These are phyloP conservation scores for Bryoerythrophyllum caledonicum DNA, from an alignment of 225 moss, liverwort and hornwort genomes.

Conservation along the genomic window DNA sequence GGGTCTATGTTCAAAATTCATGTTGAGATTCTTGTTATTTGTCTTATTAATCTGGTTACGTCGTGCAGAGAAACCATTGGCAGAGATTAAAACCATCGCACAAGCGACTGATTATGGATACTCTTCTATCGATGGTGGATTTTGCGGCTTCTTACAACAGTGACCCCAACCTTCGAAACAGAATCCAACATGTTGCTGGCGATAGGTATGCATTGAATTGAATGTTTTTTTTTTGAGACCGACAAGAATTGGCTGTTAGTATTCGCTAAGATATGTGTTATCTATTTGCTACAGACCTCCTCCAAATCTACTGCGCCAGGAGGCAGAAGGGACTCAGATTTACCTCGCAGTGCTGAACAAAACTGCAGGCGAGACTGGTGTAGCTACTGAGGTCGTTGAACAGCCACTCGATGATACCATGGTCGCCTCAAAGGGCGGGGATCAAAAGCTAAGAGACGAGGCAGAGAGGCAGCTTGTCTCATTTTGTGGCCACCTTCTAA, in stretches of 20 bases:
- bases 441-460: slow-evolving; percentile 66
- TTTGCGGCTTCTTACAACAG: slow-evolving; percentile 93
- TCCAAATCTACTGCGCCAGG: slow-evolving; percentile 82
- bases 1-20: not conserved
- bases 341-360: slow-evolving; percentile 72
- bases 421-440: slow-evolving; percentile 35
- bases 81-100: slow-evolving; percentile 75
- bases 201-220: slow-evolving; percentile 59
- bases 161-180: slow-evolving; percentile 66
- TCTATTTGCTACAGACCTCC: slow-evolving; percentile 57
- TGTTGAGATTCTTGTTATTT: not conserved
- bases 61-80: slow-evolving; percentile 89
- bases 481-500: slow-evolving; percentile 79
- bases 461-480: slow-evolving; percentile 74
- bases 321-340: slow-evolving; percentile 72
- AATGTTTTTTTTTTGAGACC: not conserved
- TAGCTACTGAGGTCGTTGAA: slow-evolving; percentile 26
- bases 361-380: slow-evolving; percentile 28
- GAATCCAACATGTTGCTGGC: slow-evolving; percentile 88
- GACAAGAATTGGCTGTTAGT: not conserved
- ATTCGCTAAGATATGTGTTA: not conserved
- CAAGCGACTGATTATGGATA: slow-evolving; percentile 91
- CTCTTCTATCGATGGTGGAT: slow-evolving; percentile 93
- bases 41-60: not conserved
- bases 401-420: slow-evolving; percentile 13